Percentiles rank a stretch among this genome's conserved stretches.
Evolutionary conservation across 768 basidiomycete species (phyloP).

Genomic region (Boletellus sp.): DNA sequence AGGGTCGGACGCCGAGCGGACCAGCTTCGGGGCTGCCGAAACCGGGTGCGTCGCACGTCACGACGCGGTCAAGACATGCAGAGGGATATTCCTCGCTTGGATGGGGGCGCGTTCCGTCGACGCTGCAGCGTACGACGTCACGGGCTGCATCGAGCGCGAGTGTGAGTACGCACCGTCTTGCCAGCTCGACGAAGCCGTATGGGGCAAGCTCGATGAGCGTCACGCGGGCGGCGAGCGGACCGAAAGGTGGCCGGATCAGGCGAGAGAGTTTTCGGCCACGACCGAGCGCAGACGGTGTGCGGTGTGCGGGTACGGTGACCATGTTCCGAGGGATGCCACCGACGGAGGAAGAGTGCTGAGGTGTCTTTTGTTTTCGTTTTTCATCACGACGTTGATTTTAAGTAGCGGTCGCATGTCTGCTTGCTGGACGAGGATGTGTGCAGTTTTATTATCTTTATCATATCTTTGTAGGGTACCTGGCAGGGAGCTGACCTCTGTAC

Average conservation of each 20-base stretch:
- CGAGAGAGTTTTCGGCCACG: conserved; percentile 84
- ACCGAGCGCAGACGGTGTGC: conserved; percentile 57
- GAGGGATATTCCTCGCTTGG: conserved; percentile 28
- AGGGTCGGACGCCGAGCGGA: conserved; percentile 27
- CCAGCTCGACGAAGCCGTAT: conserved; percentile 12
- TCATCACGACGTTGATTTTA: background rate
- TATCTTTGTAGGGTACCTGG: conserved; percentile 15
- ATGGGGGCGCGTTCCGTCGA: conserved; percentile 35
- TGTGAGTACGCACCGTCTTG: conserved; percentile 9
- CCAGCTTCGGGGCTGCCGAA: conserved; percentile 14
- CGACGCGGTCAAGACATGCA: conserved; percentile 25
- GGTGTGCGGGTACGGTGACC: background rate
- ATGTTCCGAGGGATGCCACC: conserved; percentile 25
- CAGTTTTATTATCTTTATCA: conserved; percentile 22
- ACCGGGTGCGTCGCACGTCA: conserved; percentile 12
- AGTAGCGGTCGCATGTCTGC: conserved; percentile 2
- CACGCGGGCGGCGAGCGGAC: conserved; percentile 19
- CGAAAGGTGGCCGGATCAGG: conserved; percentile 50
- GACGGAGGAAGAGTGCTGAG: conserved; percentile 22
- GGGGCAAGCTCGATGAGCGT: conserved; percentile 8
- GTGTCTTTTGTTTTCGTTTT: background rate
- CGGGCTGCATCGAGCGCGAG: conserved; percentile 14
- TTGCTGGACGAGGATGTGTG: conserved; percentile 20
- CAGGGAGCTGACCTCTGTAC: background rate
- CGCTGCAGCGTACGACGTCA: conserved; percentile 29